Evolutionary conservation across 768 basidiomycete genomes (phyloP).

Genomic region (Amanita exitialis): DNA sequence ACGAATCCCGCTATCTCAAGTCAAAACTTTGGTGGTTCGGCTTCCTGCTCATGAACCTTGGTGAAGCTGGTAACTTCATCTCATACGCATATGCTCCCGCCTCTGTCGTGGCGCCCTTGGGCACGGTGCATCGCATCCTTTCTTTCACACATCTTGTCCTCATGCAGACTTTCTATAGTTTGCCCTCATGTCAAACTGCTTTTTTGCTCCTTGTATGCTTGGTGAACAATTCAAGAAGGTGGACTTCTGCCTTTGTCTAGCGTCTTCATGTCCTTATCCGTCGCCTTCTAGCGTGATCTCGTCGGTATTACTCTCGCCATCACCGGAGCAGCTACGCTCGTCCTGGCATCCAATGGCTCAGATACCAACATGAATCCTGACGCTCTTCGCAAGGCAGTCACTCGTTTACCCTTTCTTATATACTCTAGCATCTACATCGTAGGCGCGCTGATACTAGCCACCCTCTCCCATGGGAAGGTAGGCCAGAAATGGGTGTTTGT

Average conservation of each 20-base stretch:
- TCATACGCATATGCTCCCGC: conserved; percentile 88
- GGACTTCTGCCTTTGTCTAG: conserved; percentile 13
- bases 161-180: conserved; percentile 45
- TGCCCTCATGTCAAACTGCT: conserved; percentile 90
- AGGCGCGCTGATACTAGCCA: conserved; percentile 45
- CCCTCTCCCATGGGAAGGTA: conserved; percentile 51
- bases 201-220: conserved; percentile 83
- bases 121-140: conserved; percentile 56
- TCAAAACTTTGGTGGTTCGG: conserved; percentile 91
- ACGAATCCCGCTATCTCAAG: conserved; percentile 70
- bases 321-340: conserved; percentile 88
- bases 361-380: conserved; percentile 61
- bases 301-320: conserved; percentile 74
- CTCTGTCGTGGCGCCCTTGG: conserved; percentile 89
- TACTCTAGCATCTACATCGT: conserved; percentile 60
- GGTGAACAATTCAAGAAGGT: conserved; percentile 77
- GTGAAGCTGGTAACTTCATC: conserved; percentile 85
- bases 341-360: conserved; percentile 66
- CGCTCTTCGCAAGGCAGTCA: conserved; percentile 58
- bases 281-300: conserved; percentile 50
- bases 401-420: conserved; percentile 61
- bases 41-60: conserved; percentile 81
- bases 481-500: conserved; percentile 70
- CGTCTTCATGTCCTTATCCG: conserved; percentile 10
- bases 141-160: conserved; percentile 57